These are phyloP conservation scores for Penicillium daleae DNA, from an alignment of 495 filamentous ascomycete genomes.

Conservation along the genomic window DNA sequence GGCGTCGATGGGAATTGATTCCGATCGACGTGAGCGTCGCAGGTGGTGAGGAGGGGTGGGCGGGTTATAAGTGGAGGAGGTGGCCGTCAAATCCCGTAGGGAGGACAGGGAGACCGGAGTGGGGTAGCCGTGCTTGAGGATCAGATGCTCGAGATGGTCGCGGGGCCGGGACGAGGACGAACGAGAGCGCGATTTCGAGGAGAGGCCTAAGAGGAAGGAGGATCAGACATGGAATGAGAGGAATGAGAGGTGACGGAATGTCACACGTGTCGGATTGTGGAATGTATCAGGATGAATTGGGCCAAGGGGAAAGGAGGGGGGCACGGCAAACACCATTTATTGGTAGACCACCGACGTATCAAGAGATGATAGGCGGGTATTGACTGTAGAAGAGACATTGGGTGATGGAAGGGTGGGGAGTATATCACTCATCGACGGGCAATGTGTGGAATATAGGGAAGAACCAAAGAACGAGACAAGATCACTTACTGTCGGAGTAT, in stretches of 20 bases:
- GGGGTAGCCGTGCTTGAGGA: conserved; percentile 50
- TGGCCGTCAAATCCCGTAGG: conserved; percentile 72
- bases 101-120: conserved; percentile 72
- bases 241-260: conserved; percentile 44
- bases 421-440: not conserved
- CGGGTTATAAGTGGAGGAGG: conserved; percentile 62
- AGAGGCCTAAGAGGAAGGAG: conserved; percentile 60
- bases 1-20: conserved; percentile 24
- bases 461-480: not conserved
- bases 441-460: not conserved
- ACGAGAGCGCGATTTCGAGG: conserved; percentile 45
- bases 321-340: not conserved
- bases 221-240: conserved; percentile 53
- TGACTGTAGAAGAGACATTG: not conserved
- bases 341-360: not conserved
- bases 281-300: conserved; percentile 26
- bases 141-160: conserved; percentile 71
- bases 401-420: not conserved
- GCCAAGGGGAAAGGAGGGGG: conserved; percentile 5
- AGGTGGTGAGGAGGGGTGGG: conserved; percentile 31
- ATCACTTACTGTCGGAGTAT: conserved; percentile 31
- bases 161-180: conserved; percentile 74
- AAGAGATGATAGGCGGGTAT: conserved; percentile 4
- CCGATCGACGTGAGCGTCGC: conserved; percentile 10
- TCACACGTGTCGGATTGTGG: conserved; percentile 37